Percentiles rank a stretch among this genome's conserved stretches.
phyloP scores from a whole-genome alignment of 441 rosid genomes.

The Croton laevigatus region DNA sequence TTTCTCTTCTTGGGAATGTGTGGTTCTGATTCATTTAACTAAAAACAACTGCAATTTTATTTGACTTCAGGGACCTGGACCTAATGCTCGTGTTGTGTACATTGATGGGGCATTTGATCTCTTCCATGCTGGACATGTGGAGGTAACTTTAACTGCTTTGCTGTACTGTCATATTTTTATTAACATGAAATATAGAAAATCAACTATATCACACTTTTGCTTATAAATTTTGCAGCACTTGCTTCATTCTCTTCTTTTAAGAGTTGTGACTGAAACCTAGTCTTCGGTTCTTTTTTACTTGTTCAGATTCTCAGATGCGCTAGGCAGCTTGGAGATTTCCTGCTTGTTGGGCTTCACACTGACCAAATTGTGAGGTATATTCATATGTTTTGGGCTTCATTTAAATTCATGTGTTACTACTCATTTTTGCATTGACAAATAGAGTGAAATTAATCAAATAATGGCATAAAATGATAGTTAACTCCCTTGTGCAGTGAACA shows the following conservation, averaged over 20 bases:
- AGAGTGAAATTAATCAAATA: background rate
- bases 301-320: slow-evolving; percentile 79
- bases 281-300: slow-evolving; percentile 14
- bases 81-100: slow-evolving; percentile 76
- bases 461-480: background rate
- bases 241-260: background rate
- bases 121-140: slow-evolving; percentile 98
- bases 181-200: background rate
- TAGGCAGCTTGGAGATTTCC: slow-evolving; percentile 88
- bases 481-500: slow-evolving; percentile 53
- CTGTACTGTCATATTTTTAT: slow-evolving; percentile 2
- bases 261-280: background rate
- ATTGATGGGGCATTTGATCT: slow-evolving; percentile 92
- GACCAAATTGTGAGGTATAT: slow-evolving; percentile 86
- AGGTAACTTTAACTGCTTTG: slow-evolving; percentile 44
- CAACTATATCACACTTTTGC: background rate
- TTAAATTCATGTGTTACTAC: slow-evolving; percentile 2
- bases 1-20: background rate
- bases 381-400: background rate
- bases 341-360: slow-evolving; percentile 78
- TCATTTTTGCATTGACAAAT: background rate
- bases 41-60: slow-evolving; percentile 7
- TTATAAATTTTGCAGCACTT: background rate
- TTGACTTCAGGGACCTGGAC: slow-evolving; percentile 71
- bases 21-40: slow-evolving; percentile 7